phyloP scores from a whole-genome alignment of 352 stramenopile genomes.

The Phytophthora tentaculata region DNA sequence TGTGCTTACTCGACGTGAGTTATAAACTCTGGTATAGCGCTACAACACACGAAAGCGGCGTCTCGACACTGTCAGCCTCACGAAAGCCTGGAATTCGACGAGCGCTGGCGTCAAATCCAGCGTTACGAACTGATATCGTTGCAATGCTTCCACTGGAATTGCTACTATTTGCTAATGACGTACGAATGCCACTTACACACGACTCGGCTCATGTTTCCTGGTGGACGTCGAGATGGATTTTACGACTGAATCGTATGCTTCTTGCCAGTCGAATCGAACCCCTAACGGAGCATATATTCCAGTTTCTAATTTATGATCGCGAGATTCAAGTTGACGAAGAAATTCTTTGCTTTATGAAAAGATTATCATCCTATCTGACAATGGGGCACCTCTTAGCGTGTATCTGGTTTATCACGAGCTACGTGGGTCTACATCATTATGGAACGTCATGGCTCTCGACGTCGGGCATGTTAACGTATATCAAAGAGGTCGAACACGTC shows the following conservation, averaged over 20 bases:
- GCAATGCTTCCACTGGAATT: slow-evolving; percentile 52
- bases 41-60: slow-evolving; percentile 12
- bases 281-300: slow-evolving; percentile 55
- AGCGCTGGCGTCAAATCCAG: slow-evolving; percentile 29
- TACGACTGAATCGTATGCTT: slow-evolving; percentile 68
- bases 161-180: slow-evolving; percentile 28
- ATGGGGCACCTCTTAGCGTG: slow-evolving; percentile 73
- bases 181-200: slow-evolving; percentile 8
- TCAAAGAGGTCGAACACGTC: slow-evolving; percentile 3
- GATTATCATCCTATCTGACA: slow-evolving; percentile 54
- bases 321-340: slow-evolving; percentile 54
- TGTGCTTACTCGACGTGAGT: slow-evolving; percentile 54
- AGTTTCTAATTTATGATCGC: slow-evolving; percentile 67
- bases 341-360: slow-evolving; percentile 52
- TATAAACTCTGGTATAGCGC: slow-evolving; percentile 42
- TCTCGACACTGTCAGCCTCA: neutral
- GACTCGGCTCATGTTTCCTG: slow-evolving; percentile 5
- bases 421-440: slow-evolving; percentile 16
- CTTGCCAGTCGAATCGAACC: slow-evolving; percentile 41
- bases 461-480: slow-evolving; percentile 54
- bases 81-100: slow-evolving; percentile 7
- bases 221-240: slow-evolving; percentile 51
- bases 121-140: slow-evolving; percentile 25
- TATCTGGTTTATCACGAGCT: slow-evolving; percentile 59
- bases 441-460: slow-evolving; percentile 46